These are phyloP conservation scores for Globisporangium ultimum DNA, from an alignment of 352 stramenopile genomes.

Conservation along the genomic window DNA sequence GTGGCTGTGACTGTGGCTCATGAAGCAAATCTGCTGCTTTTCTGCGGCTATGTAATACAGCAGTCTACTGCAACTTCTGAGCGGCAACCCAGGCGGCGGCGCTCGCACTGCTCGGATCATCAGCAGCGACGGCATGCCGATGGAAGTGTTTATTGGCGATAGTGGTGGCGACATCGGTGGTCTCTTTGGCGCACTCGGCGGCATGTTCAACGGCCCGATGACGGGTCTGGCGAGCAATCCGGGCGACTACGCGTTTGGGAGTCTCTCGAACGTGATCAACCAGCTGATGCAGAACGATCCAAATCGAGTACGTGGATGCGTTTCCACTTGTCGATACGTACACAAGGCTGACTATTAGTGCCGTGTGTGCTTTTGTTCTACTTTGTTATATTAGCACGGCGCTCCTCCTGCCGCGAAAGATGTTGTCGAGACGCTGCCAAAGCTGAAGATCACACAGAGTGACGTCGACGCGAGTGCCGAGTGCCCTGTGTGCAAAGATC, in stretches of 20 bases:
- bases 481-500: slow-evolving; percentile 86
- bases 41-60: neutral
- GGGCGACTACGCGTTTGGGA: slow-evolving; percentile 84
- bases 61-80: slow-evolving; percentile 52
- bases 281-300: slow-evolving; percentile 88
- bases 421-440: slow-evolving; percentile 69
- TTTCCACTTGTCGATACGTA: neutral
- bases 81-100: slow-evolving; percentile 15
- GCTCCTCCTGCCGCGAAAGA: slow-evolving; percentile 74
- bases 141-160: slow-evolving; percentile 80
- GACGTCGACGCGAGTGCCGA: slow-evolving; percentile 78
- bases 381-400: slow-evolving; percentile 49
- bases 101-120: slow-evolving; percentile 49
- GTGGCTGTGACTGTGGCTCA: neutral
- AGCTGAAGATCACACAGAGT: slow-evolving; percentile 64
- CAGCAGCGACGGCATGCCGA: slow-evolving; percentile 56
- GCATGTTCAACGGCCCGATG: slow-evolving; percentile 34
- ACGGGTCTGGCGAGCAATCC: slow-evolving; percentile 55
- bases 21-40: too few species aligned
- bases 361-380: slow-evolving; percentile 8
- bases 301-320: slow-evolving; percentile 52
- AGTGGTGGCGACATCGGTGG: slow-evolving; percentile 34
- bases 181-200: slow-evolving; percentile 57
- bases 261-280: slow-evolving; percentile 82
- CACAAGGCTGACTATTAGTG: neutral